These are phyloP conservation scores for Suillus hirtellus DNA, from an alignment of 768 basidiomycete species.

Conservation along the genomic window DNA sequence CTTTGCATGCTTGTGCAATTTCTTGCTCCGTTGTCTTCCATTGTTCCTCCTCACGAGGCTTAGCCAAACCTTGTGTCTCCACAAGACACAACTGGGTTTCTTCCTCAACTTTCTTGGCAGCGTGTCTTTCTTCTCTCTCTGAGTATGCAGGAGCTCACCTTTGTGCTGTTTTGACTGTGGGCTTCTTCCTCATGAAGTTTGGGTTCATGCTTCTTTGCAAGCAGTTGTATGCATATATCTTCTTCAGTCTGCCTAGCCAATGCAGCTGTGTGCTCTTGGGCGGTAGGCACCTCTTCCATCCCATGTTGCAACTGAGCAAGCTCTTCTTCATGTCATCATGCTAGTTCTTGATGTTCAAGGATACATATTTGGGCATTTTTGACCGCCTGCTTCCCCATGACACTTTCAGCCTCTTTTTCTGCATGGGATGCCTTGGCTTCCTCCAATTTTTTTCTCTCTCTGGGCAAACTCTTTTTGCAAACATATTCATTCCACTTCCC, in stretches of 20 bases:
- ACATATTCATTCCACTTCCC: conserved; percentile 30
- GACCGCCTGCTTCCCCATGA: conserved; percentile 24
- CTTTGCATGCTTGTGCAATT: conserved; percentile 23
- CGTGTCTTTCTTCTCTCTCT: conserved; percentile 19
- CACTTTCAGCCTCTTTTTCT: conserved; percentile 27
- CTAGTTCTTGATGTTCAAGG: conserved; percentile 25
- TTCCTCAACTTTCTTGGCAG: conserved; percentile 21
- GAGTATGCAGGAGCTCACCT: conserved; percentile 27
- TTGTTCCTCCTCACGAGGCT: conserved; percentile 26
- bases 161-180: conserved; percentile 23
- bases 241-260: conserved; percentile 16
- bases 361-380: conserved; percentile 25
- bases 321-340: conserved; percentile 28
- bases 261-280: conserved; percentile 25
- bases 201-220: conserved; percentile 30
- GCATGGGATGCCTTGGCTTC: conserved; percentile 25
- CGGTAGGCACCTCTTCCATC: conserved; percentile 26
- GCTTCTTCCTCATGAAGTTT: conserved; percentile 32
- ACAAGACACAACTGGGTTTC: conserved; percentile 23
- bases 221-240: conserved; percentile 21
- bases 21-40: conserved; percentile 29
- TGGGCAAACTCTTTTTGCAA: conserved; percentile 30
- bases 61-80: conserved; percentile 28
- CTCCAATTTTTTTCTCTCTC: conserved; percentile 28
- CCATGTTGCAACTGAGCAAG: conserved; percentile 25